Evolutionary conservation across 2,329 filamentous ascomycete species (phyloP).

Genomic region (Diaporthe ampelina): DNA sequence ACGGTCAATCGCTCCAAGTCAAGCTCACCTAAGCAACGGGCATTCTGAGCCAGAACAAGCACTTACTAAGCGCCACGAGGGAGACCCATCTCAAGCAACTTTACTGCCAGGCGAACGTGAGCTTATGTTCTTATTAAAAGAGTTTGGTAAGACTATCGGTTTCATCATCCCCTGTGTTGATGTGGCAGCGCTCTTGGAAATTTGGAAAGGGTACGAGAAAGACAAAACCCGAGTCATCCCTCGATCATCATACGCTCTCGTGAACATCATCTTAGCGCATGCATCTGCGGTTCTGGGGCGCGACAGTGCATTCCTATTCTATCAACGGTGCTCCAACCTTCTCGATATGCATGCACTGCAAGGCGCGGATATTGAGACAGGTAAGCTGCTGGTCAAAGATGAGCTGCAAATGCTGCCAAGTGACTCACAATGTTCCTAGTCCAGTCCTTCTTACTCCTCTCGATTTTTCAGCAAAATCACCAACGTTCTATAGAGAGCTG

Average conservation of each 20-base stretch:
- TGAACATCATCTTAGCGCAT: constrained; percentile 5
- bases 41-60: neutral
- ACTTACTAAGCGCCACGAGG: too few relatives aligned
- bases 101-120: neutral
- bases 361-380: neutral
- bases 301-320: neutral
- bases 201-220: neutral
- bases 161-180: neutral
- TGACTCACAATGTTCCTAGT: neutral
- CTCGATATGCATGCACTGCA: neutral
- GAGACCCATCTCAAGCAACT: neutral
- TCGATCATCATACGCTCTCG: neutral
- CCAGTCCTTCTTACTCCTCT: neutral
- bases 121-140: neutral
- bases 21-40: neutral
- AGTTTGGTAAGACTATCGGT: neutral
- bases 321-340: neutral
- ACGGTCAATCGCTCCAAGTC: neutral
- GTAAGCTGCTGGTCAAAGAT: neutral
- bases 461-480: constrained; percentile 11
- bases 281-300: neutral
- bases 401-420: fast-evolving
- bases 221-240: neutral
- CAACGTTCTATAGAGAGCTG: constrained; percentile 18
- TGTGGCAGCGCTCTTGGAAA: neutral